phyloP scores from a whole-genome alignment of 2,329 filamentous ascomycete species.

The Xylariaceae sp. region DNA sequence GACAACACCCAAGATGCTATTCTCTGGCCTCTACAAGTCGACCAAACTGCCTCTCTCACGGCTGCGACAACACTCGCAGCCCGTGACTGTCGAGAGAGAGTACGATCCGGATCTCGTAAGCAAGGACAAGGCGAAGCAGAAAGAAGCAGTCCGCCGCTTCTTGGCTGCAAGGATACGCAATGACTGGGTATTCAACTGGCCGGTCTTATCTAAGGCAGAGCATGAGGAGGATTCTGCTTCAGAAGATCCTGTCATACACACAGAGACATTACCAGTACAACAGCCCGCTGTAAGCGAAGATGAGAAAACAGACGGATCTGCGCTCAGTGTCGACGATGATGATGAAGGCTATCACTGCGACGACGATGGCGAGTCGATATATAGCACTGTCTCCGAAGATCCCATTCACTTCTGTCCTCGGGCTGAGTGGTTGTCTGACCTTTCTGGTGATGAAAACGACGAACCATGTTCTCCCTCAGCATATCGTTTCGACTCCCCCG shows the following conservation, averaged over 20 bases:
- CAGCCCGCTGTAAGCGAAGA: conserved; percentile 8
- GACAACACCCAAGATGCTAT: conserved; percentile 57
- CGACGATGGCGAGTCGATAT: conserved; percentile 51
- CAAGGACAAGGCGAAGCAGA: conserved; percentile 67
- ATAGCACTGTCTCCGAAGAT: conserved; percentile 59
- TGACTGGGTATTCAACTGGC: conserved; percentile 69
- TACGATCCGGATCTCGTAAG: conserved; percentile 68
- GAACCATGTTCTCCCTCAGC: conserved; percentile 50
- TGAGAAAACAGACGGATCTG: conserved; percentile 34
- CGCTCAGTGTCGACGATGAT: conserved; percentile 43
- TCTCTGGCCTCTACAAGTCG: conserved; percentile 65
- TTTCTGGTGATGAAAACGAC: conserved; percentile 60
- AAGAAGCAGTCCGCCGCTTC: conserved; percentile 65
- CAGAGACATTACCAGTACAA: not conserved
- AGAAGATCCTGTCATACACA: not conserved
- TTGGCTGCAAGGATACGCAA: conserved; percentile 60
- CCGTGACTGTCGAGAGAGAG: conserved; percentile 45
- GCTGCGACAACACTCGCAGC: conserved; percentile 50
- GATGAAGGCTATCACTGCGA: conserved; percentile 47
- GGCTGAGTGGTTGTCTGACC: conserved; percentile 63
- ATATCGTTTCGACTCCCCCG: conserved; percentile 59
- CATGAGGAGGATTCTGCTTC: not conserved
- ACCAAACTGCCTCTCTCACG: conserved; percentile 61
- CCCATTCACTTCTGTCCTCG: conserved; percentile 56
- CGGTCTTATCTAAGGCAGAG: conserved; percentile 39